Evolutionary conservation across 352 stramenopile species (phyloP), one percentile per base, ranked within the genome.

Genomic region (Phytophthora constricta): DNA sequence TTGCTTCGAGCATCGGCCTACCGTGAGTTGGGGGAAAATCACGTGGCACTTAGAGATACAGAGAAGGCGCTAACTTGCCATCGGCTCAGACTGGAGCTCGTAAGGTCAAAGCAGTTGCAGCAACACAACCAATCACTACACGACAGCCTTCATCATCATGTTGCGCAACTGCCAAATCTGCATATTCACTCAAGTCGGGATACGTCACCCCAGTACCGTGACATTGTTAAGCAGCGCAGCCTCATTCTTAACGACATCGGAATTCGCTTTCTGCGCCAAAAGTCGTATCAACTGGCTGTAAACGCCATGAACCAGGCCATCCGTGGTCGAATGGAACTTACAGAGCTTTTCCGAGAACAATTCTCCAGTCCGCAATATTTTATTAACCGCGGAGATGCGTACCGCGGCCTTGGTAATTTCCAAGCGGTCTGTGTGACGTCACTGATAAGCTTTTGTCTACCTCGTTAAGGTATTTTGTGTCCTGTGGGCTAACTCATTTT

Each of bases 281-380:
- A 87, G n/a, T 80, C 76, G 5, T 93, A 75, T 37, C 82, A 96
- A 11, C 70, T 92, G 8, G 84, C 84, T 37, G 75, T 93, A 27
- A 95, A 92, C 39, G 80, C 84, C 27, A 89, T 93, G 74, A 95
- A 95, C 58, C 79, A 92, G 58, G 82, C 85, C 20, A 91, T 95
- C 27, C 79, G 76, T 22, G 68, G 79, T 10, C 80, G 93, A 25
- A 59, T 69, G 19, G 76, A 89, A 46, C 61, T 92, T 3, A 39
- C 65, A 2, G 63, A 82, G 25, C 73, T 72, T n/a, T 87, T 84
- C 33, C 65, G 70, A 9, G 84, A 87, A 20, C 53, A 74, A 13
- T 72, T 76, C 16, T 49, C 69, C 20, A 84, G 86, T 51, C 73
- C 86, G 2, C 77, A 86, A 53, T 84, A 79, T 58, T 90, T 86